phyloP scores from a whole-genome alignment of 2,329 filamentous ascomycete genomes.

The Sclerotinia trifoliorum region DNA sequence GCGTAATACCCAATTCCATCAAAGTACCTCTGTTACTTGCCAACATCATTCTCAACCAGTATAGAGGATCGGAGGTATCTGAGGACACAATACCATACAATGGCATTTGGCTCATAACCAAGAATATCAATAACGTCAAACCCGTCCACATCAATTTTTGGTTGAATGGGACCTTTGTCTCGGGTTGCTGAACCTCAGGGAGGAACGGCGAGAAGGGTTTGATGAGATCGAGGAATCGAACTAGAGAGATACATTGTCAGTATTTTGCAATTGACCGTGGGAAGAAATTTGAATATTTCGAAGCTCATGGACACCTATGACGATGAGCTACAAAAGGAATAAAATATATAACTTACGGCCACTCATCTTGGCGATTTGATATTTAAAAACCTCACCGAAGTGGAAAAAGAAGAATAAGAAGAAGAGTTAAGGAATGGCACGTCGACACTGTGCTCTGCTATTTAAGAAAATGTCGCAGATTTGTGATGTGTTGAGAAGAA shows the following conservation, averaged over 20 bases:
- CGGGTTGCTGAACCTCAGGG: slow-evolving; percentile 96
- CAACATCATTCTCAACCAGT: slow-evolving; percentile 99
- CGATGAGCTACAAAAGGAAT: slow-evolving; percentile 21
- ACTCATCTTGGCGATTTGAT: slow-evolving; percentile 44
- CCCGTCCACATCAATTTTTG: slow-evolving; percentile 96
- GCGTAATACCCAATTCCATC: slow-evolving; percentile 96
- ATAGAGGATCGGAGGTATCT: slow-evolving; percentile 95
- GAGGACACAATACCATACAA: slow-evolving; percentile 99
- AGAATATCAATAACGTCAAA: slow-evolving; percentile 93
- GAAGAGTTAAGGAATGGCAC: slow-evolving; percentile 33
- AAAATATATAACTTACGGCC: slow-evolving; percentile 41
- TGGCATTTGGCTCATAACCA: slow-evolving; percentile 99
- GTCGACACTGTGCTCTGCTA: slow-evolving; percentile 31
- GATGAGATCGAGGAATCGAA: slow-evolving; percentile 99
- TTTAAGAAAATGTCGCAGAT: slow-evolving; percentile 29
- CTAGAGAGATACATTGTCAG: slow-evolving; percentile 49
- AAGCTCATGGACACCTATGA: slow-evolving; percentile 16
- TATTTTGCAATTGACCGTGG: slow-evolving; percentile 24
- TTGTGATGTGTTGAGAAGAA: slow-evolving; percentile 34
- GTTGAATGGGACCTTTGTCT: slow-evolving; percentile 99
- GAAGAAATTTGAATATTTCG: slow-evolving; percentile 27
- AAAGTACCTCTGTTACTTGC: slow-evolving; percentile 96
- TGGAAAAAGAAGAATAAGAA: slow-evolving; percentile 38
- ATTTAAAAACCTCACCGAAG: slow-evolving; percentile 41
- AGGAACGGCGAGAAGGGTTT: slow-evolving; percentile 99